These are phyloP conservation scores for Diaporthe helianthi DNA, from an alignment of 2,329 filamentous ascomycete species.

Conservation along the genomic window DNA sequence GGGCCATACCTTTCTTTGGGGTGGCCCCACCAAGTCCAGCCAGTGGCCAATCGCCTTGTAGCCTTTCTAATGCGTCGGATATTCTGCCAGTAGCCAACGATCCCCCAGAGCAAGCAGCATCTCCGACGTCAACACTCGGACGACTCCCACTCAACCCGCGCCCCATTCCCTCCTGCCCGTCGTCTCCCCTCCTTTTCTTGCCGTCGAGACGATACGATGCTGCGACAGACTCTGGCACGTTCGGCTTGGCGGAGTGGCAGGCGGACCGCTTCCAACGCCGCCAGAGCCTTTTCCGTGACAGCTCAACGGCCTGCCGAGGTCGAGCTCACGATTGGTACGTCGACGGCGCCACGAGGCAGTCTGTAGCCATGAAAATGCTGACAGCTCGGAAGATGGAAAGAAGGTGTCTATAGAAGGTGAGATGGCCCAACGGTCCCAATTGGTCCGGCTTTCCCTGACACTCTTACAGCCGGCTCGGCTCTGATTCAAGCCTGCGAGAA, in stretches of 20 bases:
- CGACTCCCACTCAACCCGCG: conserved; percentile 32
- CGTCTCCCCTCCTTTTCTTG: conserved; percentile 42
- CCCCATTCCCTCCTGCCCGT: conserved; percentile 42
- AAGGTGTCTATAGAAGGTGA: conserved; percentile 97
- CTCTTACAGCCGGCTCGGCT: conserved; percentile 81
- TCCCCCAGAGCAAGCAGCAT: conserved; percentile 36
- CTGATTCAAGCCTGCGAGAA: conserved; percentile 99
- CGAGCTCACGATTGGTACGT: conserved; percentile 91
- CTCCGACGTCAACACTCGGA: conserved; percentile 46
- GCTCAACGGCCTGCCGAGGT: conserved; percentile 85
- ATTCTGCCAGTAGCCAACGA: conserved; percentile 30
- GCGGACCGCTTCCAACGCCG: conserved; percentile 61
- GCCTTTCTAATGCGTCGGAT: conserved; percentile 30
- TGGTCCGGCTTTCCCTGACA: conserved; percentile 30
- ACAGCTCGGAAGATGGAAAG: conserved; percentile 78
- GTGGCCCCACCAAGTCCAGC: background rate
- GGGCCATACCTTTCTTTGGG: background rate
- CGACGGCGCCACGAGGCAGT: conserved; percentile 33
- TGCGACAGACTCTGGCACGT: conserved; percentile 72
- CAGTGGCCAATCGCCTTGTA: conserved; percentile 22
- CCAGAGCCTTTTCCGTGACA: conserved; percentile 84
- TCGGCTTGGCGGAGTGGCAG: conserved; percentile 71
- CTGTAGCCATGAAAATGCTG: conserved; percentile 39
- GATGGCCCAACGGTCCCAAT: conserved; percentile 35
- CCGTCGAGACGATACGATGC: conserved; percentile 70